These are phyloP conservation scores for Gonapodya prolifera DNA, from an alignment of 192 early-diverging fungal species.

Conservation along the genomic window DNA sequence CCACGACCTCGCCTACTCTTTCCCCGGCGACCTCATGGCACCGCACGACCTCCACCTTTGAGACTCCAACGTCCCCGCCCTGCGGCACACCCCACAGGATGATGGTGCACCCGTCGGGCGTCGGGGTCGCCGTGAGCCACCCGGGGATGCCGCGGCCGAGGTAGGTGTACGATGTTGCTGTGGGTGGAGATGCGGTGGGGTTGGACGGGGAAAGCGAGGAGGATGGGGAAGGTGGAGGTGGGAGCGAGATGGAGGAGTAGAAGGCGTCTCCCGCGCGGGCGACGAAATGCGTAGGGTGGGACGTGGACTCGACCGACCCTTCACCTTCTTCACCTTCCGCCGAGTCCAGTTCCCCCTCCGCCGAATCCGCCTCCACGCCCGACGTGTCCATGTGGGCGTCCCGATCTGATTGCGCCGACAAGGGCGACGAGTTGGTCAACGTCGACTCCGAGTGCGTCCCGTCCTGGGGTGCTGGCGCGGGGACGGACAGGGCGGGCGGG, in stretches of 20 bases:
- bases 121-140: background rate
- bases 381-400: no score
- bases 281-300: background rate
- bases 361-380: no score
- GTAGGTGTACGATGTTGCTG: no score
- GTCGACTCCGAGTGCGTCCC: no score
- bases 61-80: background rate
- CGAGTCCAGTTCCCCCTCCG: no score
- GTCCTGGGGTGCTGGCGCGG: no score
- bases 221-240: background rate
- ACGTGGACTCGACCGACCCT: background rate
- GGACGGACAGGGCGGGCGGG: no score
- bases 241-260: background rate
- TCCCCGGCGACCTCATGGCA: background rate
- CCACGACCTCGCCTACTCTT: background rate
- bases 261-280: background rate
- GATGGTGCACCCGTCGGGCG: background rate
- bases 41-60: background rate
- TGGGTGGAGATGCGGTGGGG: no score
- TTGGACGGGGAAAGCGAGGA: no score
- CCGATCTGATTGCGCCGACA: no score
- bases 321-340: background rate
- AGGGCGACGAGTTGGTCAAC: no score
- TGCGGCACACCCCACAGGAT: background rate
- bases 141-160: background rate